These are phyloP conservation scores for Penicillium vulpinum DNA, from an alignment of 2,329 filamentous ascomycete species.

Conservation along the genomic window DNA sequence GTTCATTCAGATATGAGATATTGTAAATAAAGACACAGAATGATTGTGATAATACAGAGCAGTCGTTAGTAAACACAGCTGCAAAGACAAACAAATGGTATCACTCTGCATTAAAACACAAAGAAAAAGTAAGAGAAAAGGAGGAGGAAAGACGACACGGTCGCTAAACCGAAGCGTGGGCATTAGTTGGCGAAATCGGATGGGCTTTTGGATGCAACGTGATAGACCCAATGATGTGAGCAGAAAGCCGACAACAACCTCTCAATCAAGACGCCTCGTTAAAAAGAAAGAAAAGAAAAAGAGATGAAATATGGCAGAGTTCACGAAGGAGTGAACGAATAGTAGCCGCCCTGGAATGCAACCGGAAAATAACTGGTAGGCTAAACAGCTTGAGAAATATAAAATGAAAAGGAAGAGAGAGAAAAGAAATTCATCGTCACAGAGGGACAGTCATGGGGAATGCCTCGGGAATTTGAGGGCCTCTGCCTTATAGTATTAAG, in stretches of 20 bases:
- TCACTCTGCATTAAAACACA: slow-evolving; percentile 35
- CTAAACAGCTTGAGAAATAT: slow-evolving; percentile 18
- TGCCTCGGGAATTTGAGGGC: slow-evolving; percentile 15
- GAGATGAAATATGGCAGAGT: slow-evolving; percentile 5
- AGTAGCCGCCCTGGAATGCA: slow-evolving; percentile 30
- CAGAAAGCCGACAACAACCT: slow-evolving; percentile 19
- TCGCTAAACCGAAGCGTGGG: slow-evolving; percentile 28
- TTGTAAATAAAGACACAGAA: slow-evolving; percentile 11
- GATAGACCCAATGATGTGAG: slow-evolving; percentile 20
- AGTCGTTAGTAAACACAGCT: slow-evolving; percentile 21
- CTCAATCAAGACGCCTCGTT: slow-evolving; percentile 24
- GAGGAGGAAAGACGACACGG: slow-evolving; percentile 13
- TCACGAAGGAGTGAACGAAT: slow-evolving; percentile 12
- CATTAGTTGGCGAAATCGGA: slow-evolving; percentile 21
- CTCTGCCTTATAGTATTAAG: slow-evolving; percentile 61
- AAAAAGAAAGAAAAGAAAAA: slow-evolving; percentile 11
- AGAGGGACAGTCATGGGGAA: slow-evolving; percentile 22
- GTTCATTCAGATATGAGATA: slow-evolving; percentile 4
- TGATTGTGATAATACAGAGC: slow-evolving; percentile 23
- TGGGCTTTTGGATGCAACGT: slow-evolving; percentile 27
- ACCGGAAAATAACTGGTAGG: slow-evolving; percentile 21
- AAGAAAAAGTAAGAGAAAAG: slow-evolving; percentile 22
- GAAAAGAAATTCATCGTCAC: slow-evolving; percentile 20
- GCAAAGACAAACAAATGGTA: slow-evolving; percentile 34
- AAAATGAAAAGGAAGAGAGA: slow-evolving; percentile 19